Conservation (phyloP, 73 alveolate genomes). For the Tetrahymena thermophila region DNA sequence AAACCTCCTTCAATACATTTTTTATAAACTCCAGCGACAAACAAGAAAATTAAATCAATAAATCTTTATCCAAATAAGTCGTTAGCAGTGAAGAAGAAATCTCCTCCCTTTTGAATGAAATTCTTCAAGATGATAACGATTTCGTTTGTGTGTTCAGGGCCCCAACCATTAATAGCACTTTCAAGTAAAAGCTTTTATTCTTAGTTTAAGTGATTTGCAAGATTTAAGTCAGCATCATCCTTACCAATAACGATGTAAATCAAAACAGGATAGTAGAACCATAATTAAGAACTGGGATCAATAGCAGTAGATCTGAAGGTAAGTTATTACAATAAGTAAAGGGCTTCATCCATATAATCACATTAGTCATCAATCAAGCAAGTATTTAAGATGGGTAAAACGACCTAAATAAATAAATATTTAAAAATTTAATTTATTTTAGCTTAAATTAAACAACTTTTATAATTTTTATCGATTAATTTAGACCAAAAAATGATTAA, state of each 20-base stretch:
- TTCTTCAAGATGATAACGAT: conserved; percentile 58
- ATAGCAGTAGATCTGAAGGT: conserved; percentile 14
- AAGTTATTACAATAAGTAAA: conserved; percentile 21
- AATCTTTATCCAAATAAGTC: conserved; percentile 32
- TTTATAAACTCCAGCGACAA: conserved; percentile 15
- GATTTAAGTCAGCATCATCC: conserved; percentile 22
- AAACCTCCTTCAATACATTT: conserved; percentile 7
- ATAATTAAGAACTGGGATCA: conserved; percentile 40
- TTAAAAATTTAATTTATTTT: too few relatives aligned
- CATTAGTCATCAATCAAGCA: conserved; percentile 66
- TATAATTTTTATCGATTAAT: too few relatives aligned
- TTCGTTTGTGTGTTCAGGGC: conserved; percentile 49
- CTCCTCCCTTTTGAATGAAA: conserved; percentile 58
- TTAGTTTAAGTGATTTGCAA: conserved; percentile 1
- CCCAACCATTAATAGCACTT: conserved; percentile 50
- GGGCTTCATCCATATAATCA: conserved; percentile 64
- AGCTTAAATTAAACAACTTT: too few relatives aligned
- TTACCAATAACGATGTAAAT: conserved; percentile 43
- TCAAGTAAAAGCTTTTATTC: conserved; percentile 20
- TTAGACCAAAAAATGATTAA: too few relatives aligned
- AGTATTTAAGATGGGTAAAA: conserved; percentile 49
- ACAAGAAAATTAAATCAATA: conserved; percentile 22
- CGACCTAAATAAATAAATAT: conserved; percentile 14
- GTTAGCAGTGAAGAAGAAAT: conserved; percentile 37
- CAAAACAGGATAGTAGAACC: conserved; percentile 52